phyloP scores from a whole-genome alignment of 1,139 yeast species.

The Taiozyma sp. region DNA sequence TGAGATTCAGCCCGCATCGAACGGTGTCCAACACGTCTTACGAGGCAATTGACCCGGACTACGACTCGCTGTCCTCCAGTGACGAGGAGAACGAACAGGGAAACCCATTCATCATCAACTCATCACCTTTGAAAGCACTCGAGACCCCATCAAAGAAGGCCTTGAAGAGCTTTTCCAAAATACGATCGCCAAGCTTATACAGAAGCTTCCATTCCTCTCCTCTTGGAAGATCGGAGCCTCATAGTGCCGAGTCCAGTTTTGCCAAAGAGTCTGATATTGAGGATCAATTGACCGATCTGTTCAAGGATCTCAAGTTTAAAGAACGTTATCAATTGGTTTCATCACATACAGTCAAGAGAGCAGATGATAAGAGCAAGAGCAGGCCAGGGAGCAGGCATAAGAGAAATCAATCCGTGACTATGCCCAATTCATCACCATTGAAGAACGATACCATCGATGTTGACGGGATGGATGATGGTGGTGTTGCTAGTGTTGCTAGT shows the following conservation, averaged over 20 bases:
- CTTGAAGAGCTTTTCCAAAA: background rate
- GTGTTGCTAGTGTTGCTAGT: background rate
- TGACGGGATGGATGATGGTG: background rate
- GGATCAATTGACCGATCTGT: constrained; percentile 16
- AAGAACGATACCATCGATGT: background rate
- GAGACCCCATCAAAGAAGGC: background rate
- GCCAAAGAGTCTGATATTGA: background rate
- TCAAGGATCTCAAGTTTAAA: constrained; percentile 19
- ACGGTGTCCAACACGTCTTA: constrained; percentile 14
- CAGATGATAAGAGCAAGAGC: background rate
- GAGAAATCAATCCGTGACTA: background rate
- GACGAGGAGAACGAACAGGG: constrained; percentile 4
- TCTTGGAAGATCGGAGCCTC: background rate
- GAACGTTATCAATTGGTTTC: constrained; percentile 17
- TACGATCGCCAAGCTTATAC: background rate
- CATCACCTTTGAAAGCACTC: constrained; percentile 3
- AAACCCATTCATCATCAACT: background rate
- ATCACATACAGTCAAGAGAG: background rate
- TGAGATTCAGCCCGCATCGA: constrained; percentile 27
- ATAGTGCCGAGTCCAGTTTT: background rate
- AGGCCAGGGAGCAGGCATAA: constrained; percentile 3
- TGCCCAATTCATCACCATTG: background rate
- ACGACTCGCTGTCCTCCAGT: constrained; percentile 21
- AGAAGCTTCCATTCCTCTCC: background rate
- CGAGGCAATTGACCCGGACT: constrained; percentile 17